A percentile compares a stretch with the other conserved stretches of the same genome.
phyloP scores from a whole-genome alignment of 1,284 basidiomycete genomes.

The Tilletia walkeri region DNA sequence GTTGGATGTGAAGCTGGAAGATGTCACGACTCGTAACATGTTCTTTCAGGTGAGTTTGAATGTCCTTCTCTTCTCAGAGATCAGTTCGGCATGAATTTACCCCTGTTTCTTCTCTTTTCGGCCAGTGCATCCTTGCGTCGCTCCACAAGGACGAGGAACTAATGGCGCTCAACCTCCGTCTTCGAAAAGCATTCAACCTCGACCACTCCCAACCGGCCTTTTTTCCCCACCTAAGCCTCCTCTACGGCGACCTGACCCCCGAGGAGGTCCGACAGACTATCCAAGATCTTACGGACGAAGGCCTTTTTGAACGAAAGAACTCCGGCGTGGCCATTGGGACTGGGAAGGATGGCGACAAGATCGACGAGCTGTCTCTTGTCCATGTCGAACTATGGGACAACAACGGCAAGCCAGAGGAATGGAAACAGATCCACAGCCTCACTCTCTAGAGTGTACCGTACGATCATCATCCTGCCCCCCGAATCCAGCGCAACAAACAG shows the following conservation, averaged over 20 bases:
- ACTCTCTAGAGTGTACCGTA: not conserved
- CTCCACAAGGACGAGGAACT: not conserved
- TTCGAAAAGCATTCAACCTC: not conserved
- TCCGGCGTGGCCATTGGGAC: not conserved
- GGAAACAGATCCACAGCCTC: not conserved
- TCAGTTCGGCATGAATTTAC: not conserved
- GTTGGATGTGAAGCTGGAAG: not conserved
- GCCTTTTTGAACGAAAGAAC: not conserved
- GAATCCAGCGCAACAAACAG: too few species aligned
- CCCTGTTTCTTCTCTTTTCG: not conserved
- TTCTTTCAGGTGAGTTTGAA: slow-evolving; percentile 4
- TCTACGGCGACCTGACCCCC: not conserved
- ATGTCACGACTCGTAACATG: not conserved
- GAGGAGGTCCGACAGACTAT: not conserved
- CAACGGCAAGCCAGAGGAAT: not conserved
- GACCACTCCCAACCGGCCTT: not conserved
- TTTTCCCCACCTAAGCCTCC: slow-evolving; percentile 3
- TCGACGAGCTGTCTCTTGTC: not conserved
- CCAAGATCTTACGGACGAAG: not conserved
- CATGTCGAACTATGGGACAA: slow-evolving; percentile 9
- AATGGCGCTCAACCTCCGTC: not conserved
- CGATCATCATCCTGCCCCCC: too few species aligned
- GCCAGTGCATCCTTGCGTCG: slow-evolving; percentile 5
- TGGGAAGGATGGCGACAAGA: not conserved
- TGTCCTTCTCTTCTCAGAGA: not conserved